Evolutionary conservation across 208 protist species (phyloP), one percentile per base, ranked within the genome.

Genomic region (Crithidia fasciculata): DNA sequence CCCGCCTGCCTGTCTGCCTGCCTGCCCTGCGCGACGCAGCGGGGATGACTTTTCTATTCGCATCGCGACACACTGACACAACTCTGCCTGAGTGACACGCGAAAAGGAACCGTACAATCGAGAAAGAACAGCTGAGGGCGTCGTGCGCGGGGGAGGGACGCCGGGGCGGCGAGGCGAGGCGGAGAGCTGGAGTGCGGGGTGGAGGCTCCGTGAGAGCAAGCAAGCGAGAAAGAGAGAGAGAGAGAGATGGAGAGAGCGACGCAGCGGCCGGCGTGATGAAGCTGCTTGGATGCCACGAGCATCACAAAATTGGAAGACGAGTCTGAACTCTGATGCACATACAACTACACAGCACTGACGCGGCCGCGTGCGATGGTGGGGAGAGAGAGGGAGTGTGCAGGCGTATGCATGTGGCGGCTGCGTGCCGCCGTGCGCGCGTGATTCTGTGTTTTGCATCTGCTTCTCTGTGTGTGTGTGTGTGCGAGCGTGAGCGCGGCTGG

Each of bases 101-200:
- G 71, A 69, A 76, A 41, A 85, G 41, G 28, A 94, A 91, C 63
- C 74, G 78, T 50, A 65, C 94, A 54, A 67, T 94, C 55, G 91
- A 97, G 78, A 83, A 71, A 28, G 76, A 83, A 36, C 60, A 96
- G 37, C 88, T 89, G 57, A 62, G 78, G 55, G 54, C 47, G 68
- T 47, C 28, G 61, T n/a, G 28, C 28, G 28, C 28, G 28, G 28
- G 28, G 28, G 28, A 28, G 28, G 28, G 28, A 28, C 28, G 28
- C 28, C 28, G 28, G 28, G 28, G 28, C 28, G 28, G 28, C 28
- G 28, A 28, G 28, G 28, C 12, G 44, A 18, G 61, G 59, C 52
- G 59, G n/a, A n/a, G 40, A 28, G 59, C 7, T 2, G 44, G 18
- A 10, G 68, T 9, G 68, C 13, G 39, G n/a, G 2, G 36, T 3